Evolutionary conservation across 2,329 filamentous ascomycete species (phyloP).

Genomic region (Fusarium odoratissimum): DNA sequence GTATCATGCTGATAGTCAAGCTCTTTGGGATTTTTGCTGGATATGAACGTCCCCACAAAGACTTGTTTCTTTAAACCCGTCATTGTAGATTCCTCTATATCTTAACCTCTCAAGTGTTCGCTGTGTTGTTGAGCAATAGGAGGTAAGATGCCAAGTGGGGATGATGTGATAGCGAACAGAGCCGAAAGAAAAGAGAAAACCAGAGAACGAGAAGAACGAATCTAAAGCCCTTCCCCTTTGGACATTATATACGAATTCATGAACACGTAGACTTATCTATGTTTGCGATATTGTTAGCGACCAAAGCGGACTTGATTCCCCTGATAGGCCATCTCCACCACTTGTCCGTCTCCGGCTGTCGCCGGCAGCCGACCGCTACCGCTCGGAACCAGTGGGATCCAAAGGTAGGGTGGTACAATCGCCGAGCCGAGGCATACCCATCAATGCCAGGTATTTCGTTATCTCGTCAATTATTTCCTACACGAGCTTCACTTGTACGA

Average conservation of each 20-base stretch:
- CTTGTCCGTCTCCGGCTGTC: slow-evolving; percentile 36
- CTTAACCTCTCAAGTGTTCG: neutral
- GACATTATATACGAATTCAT: slow-evolving; percentile 21
- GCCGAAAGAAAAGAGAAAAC: neutral
- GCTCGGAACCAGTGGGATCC: neutral
- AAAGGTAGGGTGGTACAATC: neutral
- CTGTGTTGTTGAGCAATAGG: neutral
- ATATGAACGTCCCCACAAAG: slow-evolving; percentile 67
- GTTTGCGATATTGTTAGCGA: slow-evolving; percentile 14
- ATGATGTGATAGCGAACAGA: slow-evolving; percentile 11
- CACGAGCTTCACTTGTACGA: neutral
- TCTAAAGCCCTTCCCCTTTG: neutral
- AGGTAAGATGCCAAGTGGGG: neutral
- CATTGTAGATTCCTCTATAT: slow-evolving; percentile 12
- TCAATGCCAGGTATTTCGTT: neutral
- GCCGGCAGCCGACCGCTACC: slow-evolving; percentile 41
- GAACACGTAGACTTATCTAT: slow-evolving; percentile 15
- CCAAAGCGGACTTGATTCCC: slow-evolving; percentile 20
- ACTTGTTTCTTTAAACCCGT: slow-evolving; percentile 54
- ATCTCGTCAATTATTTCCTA: slow-evolving; percentile 24
- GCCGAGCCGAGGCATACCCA: neutral
- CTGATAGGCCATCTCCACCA: slow-evolving; percentile 43
- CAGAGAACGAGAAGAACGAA: neutral
- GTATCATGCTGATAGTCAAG: slow-evolving; percentile 64
- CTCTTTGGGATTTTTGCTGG: slow-evolving; percentile 60